Percentiles rank a stretch among this genome's conserved stretches.
phyloP scores from a whole-genome alignment of 2,329 filamentous ascomycete genomes.

The Achaetomium macrosporum region DNA sequence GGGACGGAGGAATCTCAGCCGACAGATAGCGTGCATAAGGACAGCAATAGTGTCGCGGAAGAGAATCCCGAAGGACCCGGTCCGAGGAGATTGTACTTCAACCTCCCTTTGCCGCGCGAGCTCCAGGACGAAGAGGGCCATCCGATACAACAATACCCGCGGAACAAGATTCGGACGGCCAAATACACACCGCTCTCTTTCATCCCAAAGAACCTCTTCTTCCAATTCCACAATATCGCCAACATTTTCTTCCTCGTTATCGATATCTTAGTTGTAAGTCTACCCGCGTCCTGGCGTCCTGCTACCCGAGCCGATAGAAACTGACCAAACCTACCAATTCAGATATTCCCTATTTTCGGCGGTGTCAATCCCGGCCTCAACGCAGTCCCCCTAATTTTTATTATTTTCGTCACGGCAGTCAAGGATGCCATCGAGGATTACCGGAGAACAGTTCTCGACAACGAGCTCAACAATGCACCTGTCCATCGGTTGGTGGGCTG shows the following conservation, averaged over 20 bases:
- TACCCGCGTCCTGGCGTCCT: neutral
- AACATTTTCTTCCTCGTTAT: slow-evolving; percentile 98
- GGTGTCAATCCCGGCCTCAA: slow-evolving; percentile 84
- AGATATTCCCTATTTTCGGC: slow-evolving; percentile 97
- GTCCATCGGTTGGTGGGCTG: slow-evolving; percentile 85
- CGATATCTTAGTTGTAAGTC: slow-evolving; percentile 85
- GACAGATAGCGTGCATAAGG: slow-evolving; percentile 18
- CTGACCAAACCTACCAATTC: slow-evolving; percentile 28
- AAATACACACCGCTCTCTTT: slow-evolving; percentile 97
- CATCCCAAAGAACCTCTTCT: slow-evolving; percentile 92
- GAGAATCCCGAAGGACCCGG: slow-evolving; percentile 36
- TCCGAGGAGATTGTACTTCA: slow-evolving; percentile 72
- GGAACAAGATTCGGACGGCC: slow-evolving; percentile 96
- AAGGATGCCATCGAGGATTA: slow-evolving; percentile 97
- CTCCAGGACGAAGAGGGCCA: slow-evolving; percentile 76
- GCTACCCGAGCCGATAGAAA: neutral
- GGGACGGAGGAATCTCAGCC: slow-evolving; percentile 30
- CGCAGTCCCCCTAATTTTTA: slow-evolving; percentile 87
- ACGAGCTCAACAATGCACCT: slow-evolving; percentile 90
- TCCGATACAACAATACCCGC: slow-evolving; percentile 62
- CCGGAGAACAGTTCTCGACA: slow-evolving; percentile 83
- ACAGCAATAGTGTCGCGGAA: slow-evolving; percentile 32
- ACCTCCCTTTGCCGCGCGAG: slow-evolving; percentile 68
- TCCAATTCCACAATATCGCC: slow-evolving; percentile 97
- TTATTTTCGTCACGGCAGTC: slow-evolving; percentile 78